Conservation (phyloP, 1,139 yeast species). For the Magnusiomyces sp. region DNA sequence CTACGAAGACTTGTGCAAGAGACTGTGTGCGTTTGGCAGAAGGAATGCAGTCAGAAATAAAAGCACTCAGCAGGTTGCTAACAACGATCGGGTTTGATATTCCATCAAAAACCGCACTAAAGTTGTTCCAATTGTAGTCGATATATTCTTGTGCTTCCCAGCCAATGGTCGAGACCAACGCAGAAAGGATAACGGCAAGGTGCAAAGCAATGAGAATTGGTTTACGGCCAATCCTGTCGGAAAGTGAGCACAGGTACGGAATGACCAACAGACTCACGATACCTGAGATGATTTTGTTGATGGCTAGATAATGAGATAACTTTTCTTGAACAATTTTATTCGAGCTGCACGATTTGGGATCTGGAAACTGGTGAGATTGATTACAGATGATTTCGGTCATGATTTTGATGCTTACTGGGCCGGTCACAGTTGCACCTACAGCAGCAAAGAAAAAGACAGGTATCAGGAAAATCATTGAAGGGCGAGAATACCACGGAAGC, state of each 20-base stretch:
- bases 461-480: not conserved
- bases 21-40: not conserved
- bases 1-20: not conserved
- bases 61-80: not conserved
- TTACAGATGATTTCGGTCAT: not conserved
- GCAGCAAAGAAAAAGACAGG: constrained; percentile 3
- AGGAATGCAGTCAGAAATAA: not conserved
- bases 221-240: constrained; percentile 1
- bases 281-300: not conserved
- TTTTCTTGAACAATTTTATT: not conserved
- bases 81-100: not conserved
- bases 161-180: not conserved
- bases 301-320: not conserved
- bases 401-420: not conserved
- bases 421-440: not conserved
- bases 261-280: not conserved
- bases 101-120: not conserved
- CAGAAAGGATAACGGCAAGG: not conserved
- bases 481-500: constrained; percentile 2
- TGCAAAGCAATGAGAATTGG: not conserved
- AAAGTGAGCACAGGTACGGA: constrained; percentile 1
- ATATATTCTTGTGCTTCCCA: not conserved
- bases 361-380: not conserved
- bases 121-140: not conserved
- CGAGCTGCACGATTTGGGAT: not conserved